Conservation (phyloP, 202 grass and related monocot species). For the Bolboschoenoplectus hybrid region DNA sequence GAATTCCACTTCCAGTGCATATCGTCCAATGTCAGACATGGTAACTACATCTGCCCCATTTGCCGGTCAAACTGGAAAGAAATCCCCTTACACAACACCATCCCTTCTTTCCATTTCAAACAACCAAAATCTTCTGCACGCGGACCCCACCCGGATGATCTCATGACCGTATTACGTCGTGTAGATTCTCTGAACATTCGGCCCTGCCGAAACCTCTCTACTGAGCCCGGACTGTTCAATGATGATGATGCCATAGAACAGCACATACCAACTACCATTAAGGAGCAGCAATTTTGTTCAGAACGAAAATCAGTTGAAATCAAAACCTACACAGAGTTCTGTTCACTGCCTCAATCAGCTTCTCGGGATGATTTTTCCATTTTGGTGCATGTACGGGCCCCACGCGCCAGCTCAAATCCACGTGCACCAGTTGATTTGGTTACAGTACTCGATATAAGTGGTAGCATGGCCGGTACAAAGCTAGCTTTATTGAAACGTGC, state of each 20-base stretch:
- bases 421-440: constrained; percentile 87
- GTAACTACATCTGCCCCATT: constrained; percentile 81
- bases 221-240: constrained; percentile 62
- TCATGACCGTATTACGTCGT: constrained; percentile 47
- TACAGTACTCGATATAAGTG: constrained; percentile 81
- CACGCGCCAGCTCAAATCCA: constrained; percentile 50
- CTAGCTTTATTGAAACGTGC: constrained; percentile 82
- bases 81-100: constrained; percentile 65
- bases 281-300: constrained; percentile 41
- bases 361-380: constrained; percentile 62
- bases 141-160: constrained; percentile 47
- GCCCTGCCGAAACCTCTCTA: constrained; percentile 36
- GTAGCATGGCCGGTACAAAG: constrained; percentile 89
- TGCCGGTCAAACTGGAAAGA: constrained; percentile 90
- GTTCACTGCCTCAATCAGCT: constrained; percentile 51
- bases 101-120: constrained; percentile 53
- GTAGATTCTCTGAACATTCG: constrained; percentile 25
- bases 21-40: constrained; percentile 80
- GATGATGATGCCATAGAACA: constrained; percentile 77
- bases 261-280: constrained; percentile 25
- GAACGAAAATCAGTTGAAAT: constrained; percentile 57
- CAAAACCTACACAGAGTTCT: constrained; percentile 65
- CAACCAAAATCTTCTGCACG: constrained; percentile 42
- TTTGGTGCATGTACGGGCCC: constrained; percentile 74
- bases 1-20: constrained; percentile 95